Percentiles rank a stretch among this genome's conserved stretches.
These are phyloP conservation scores for Pyracantha coccinea DNA, from an alignment of 331 rosid genomes.

Conservation along the genomic window DNA sequence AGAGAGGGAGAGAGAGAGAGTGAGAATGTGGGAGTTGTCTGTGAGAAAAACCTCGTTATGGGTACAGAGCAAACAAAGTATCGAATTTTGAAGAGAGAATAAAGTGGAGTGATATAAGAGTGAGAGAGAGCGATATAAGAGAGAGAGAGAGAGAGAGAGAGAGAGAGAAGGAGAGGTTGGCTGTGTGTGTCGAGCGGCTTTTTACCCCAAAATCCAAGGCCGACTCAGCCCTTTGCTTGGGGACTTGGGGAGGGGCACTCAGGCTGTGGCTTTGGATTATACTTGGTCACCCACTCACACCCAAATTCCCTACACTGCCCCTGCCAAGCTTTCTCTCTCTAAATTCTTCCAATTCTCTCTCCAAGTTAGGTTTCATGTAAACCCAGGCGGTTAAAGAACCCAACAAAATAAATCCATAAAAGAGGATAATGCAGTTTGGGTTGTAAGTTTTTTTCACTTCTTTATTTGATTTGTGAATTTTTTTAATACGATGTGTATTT, in stretches of 20 bases:
- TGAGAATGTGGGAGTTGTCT: neutral
- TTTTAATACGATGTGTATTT: too few species aligned
- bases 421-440: too few species aligned
- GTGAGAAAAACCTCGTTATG: constrained; percentile 40
- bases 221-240: constrained; percentile 40
- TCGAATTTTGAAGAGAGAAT: constrained; percentile 63
- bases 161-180: constrained; percentile 1
- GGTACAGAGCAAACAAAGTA: constrained; percentile 56
- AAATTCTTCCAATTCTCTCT: constrained; percentile 27
- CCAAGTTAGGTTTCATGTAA: constrained; percentile 25
- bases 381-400: constrained; percentile 12
- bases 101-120: constrained; percentile 29
- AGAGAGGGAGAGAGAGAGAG: too few species aligned
- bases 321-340: constrained; percentile 19
- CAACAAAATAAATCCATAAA: neutral
- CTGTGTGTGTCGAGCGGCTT: constrained; percentile 26
- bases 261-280: constrained; percentile 18
- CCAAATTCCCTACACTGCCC: constrained; percentile 5
- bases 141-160: neutral
- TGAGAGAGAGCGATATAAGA: neutral
- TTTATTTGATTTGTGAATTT: too few species aligned
- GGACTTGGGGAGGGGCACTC: constrained; percentile 42
- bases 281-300: constrained; percentile 43
- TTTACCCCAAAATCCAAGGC: constrained; percentile 69
- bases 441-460: too few species aligned